Evolutionary conservation across 148 eudicot genomes (phyloP), one percentile per base, ranked within the genome.

Genomic region (Cornus controversa): DNA sequence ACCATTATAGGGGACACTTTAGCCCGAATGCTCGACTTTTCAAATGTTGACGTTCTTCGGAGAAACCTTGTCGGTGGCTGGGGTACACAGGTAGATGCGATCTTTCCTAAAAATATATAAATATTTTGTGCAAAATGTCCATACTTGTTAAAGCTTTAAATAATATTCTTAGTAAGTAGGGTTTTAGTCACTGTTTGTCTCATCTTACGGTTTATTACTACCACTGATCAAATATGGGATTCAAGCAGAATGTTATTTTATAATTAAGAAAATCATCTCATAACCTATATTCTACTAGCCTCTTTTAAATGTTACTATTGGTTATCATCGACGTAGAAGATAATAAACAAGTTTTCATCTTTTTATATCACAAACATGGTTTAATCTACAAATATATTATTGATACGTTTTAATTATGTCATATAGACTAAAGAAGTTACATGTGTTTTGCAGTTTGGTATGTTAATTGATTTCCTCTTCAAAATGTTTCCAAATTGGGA

Each of bases 11-110:
- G 98, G 15, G 99, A 96, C 77, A 92, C 97, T 14, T 80, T 96
- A 40, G 97, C 99, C 26, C 93, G 94, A 58, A 91, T 96, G 98
- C 85, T 96, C 34, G 99, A 96, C 86, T 96, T 85, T 73, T 91
- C 99, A 66, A 88, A 90, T 67, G 98, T 91, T 34, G 91, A 96
- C 28, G 99, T 93, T 74, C 91, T 91, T 18, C 84, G 98, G 20
- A 92, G 99, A 81, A 96, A 96, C 78, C 98, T 93, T 83, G 99
- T 96, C 79, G 99, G 99, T 58, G 98, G 93, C 36, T 96, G 99
- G 99, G 99, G 99, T 25, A 96, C 99, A 71, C 99, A 96, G 91
- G 98, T 94, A 74, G 72, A 73, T 63, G 2, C 42, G n/a, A 25
- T n/a, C n/a, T n/a, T n/a, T n/a, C n/a, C n/a, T n/a, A n/a, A n/a